phyloP scores from a whole-genome alignment of 106 monocot species.

The Triglochin maritima region DNA sequence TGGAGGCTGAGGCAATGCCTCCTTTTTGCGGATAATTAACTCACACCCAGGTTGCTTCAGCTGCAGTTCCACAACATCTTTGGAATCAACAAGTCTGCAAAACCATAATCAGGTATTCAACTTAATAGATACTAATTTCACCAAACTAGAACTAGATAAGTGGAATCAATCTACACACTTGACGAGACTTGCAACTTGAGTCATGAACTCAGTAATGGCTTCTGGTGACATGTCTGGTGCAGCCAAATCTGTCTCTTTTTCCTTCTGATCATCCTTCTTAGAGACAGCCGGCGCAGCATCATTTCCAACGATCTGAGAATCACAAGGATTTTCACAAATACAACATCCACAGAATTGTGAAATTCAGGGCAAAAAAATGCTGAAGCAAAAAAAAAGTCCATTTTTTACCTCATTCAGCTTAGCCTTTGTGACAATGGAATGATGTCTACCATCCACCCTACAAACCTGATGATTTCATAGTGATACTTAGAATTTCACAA shows the following conservation, averaged over 20 bases:
- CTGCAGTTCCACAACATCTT: slow-evolving; percentile 33
- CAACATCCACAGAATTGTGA: background rate
- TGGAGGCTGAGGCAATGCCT: slow-evolving; percentile 26
- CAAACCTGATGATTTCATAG: background rate
- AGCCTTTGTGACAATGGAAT: slow-evolving; percentile 7
- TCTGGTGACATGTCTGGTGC: slow-evolving; percentile 19
- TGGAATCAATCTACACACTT: slow-evolving; percentile 14
- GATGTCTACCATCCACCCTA: background rate
- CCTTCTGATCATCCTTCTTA: background rate
- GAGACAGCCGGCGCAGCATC: slow-evolving; percentile 10
- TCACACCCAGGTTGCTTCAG: slow-evolving; percentile 40
- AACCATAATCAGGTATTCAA: too few relatives aligned
- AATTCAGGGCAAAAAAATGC: background rate
- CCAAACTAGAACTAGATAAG: background rate
- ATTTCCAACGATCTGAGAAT: slow-evolving; percentile 7
- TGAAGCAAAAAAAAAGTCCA: background rate
- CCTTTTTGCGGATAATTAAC: slow-evolving; percentile 34
- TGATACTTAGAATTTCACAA: background rate
- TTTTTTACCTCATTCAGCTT: slow-evolving; percentile 29
- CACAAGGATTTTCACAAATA: background rate
- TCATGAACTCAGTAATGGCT: slow-evolving; percentile 35
- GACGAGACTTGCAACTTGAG: slow-evolving; percentile 35
- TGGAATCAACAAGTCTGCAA: slow-evolving; percentile 39
- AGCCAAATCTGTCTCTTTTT: background rate
- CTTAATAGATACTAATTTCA: background rate